A percentile compares a stretch with the other conserved stretches of the same genome.
phyloP scores from a whole-genome alignment of 495 filamentous ascomycete genomes.

The Podospora comata region DNA sequence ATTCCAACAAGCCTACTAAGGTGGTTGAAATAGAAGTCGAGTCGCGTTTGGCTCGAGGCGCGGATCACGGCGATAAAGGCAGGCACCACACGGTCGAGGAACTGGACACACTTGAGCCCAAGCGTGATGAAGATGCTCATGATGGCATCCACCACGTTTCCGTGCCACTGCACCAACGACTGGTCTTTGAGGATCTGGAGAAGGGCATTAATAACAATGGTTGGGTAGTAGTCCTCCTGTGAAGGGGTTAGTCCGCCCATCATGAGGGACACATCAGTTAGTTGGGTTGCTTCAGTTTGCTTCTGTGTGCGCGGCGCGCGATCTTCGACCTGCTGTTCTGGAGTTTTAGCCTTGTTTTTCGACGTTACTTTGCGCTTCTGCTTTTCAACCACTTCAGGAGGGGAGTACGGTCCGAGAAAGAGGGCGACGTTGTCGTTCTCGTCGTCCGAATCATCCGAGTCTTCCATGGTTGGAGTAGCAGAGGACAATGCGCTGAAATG shows the following conservation, averaged over 20 bases:
- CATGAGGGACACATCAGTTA: constrained; percentile 94
- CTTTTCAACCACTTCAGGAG: background rate
- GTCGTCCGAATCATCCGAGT: constrained; percentile 19
- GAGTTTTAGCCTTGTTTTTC: constrained; percentile 40
- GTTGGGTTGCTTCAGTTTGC: constrained; percentile 56
- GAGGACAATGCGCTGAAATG: constrained; percentile 14
- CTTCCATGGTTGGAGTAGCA: constrained; percentile 15
- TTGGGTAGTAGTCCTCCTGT: constrained; percentile 96
- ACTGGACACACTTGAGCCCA: constrained; percentile 90
- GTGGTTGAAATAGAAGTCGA: constrained; percentile 97
- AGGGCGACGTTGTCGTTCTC: constrained; percentile 1
- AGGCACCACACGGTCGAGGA: constrained; percentile 87
- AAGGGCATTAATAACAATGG: constrained; percentile 92
- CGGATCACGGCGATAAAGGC: constrained; percentile 86
- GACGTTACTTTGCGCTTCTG: constrained; percentile 45
- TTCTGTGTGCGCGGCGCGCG: constrained; percentile 60
- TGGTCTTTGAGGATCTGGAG: constrained; percentile 86
- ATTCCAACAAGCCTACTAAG: constrained; percentile 88
- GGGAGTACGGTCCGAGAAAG: background rate
- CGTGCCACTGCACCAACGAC: constrained; percentile 84
- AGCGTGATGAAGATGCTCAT: constrained; percentile 98
- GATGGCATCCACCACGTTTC: constrained; percentile 93
- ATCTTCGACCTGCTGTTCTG: constrained; percentile 54
- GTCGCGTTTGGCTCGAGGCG: constrained; percentile 63
- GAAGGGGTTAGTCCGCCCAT: constrained; percentile 97